These are phyloP conservation scores for Incumbomyces lentus DNA, from an alignment of 2,329 filamentous ascomycete species.

Conservation along the genomic window DNA sequence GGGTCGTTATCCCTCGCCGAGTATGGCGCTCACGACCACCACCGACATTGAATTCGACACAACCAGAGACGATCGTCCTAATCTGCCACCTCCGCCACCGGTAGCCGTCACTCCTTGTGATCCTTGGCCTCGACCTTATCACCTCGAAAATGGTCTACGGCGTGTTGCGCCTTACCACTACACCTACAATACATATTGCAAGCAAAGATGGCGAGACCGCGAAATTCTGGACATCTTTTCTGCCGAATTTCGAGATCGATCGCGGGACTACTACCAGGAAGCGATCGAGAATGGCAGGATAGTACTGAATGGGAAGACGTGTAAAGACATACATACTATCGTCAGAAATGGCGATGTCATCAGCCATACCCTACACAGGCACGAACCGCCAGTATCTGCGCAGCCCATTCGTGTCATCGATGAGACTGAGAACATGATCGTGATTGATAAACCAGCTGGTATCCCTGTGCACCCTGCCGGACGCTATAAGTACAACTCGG, in stretches of 20 bases:
- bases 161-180: conserved; percentile 79
- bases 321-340: conserved; percentile 54
- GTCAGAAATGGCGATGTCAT: conserved; percentile 84
- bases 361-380: conserved; percentile 85
- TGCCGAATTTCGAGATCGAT: conserved; percentile 82
- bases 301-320: conserved; percentile 63
- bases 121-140: conserved; percentile 63
- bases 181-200: conserved; percentile 92
- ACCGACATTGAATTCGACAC: conserved; percentile 9
- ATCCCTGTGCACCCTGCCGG: conserved; percentile 93
- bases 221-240: conserved; percentile 77
- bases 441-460: conserved; percentile 93
- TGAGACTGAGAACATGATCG: conserved; percentile 85
- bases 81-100: conserved; percentile 14
- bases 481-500: conserved; percentile 88
- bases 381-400: conserved; percentile 84
- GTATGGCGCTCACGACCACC: conserved; percentile 27
- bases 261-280: conserved; percentile 69
- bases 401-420: conserved; percentile 72
- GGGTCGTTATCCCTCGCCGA: conserved; percentile 26
- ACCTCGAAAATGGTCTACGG: conserved; percentile 70
- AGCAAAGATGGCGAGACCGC: conserved; percentile 80
- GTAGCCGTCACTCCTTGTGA: conserved; percentile 19
- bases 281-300: conserved; percentile 75
- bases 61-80: conserved; percentile 11